A percentile compares a stretch with the other conserved stretches of the same genome.
Evolutionary conservation across 1,139 yeast species (phyloP).

Genomic region (Kodamaea fungicola): DNA sequence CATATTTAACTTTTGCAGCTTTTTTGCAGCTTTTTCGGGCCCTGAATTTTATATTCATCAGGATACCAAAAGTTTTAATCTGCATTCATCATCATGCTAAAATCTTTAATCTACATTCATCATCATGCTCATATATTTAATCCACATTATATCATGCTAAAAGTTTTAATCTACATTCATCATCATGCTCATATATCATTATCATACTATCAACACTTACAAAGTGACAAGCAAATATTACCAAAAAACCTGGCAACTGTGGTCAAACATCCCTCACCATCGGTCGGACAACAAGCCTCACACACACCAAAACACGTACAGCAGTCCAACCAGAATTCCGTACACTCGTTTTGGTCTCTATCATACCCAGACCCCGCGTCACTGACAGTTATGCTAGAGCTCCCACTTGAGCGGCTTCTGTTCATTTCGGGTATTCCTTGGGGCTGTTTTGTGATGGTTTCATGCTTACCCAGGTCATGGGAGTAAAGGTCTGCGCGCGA

Average conservation of each 20-base stretch:
- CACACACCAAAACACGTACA: slow-evolving; percentile 41
- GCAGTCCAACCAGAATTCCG: slow-evolving; percentile 41
- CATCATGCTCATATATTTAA: no score
- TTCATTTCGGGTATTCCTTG: slow-evolving; percentile 5
- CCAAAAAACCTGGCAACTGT: slow-evolving; percentile 37
- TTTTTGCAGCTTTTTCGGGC: no score
- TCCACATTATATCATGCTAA: no score
- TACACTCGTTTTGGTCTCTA: slow-evolving; percentile 37
- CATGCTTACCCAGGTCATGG: not conserved
- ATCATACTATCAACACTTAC: slow-evolving; percentile 29
- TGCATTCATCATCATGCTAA: no score
- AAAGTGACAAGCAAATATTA: slow-evolving; percentile 33
- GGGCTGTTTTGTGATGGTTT: slow-evolving; percentile 5
- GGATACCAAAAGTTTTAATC: no score
- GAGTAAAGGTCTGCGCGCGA: not conserved
- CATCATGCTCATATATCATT: no score
- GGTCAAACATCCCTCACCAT: slow-evolving; percentile 41
- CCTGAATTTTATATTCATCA: no score
- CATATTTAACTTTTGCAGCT: no score
- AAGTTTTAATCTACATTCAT: no score
- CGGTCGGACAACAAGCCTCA: slow-evolving; percentile 40
- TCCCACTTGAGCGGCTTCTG: not conserved
- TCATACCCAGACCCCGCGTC: slow-evolving; percentile 35
- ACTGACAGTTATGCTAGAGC: slow-evolving; percentile 15
- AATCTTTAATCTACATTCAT: no score